Base-by-base conservation (phyloP, 2,329 filamentous ascomycete species). In the Alternaria consortialis region DNA sequence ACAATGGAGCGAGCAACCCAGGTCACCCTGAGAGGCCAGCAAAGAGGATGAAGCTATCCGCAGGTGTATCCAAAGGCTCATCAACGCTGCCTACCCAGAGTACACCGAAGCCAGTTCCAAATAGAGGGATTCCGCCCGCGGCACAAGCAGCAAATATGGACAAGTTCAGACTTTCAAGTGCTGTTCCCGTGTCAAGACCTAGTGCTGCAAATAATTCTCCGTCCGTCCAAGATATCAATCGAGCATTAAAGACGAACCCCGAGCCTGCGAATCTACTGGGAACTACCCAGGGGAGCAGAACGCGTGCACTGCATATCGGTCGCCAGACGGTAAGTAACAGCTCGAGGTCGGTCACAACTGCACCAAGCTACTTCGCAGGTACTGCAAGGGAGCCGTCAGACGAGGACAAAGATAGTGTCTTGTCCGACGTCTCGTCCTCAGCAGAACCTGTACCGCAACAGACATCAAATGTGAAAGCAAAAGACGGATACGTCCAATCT, bases 11-110 rank as follows among this genome's bases (percentile, higher is more conserved):
- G 50, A 13, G 32, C 5, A 52, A 29, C 15, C 20, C 39, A 9
- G 5, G 9, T 8, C 53, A 42, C 2, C 29, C 32, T n/a, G 56
- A 43, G 8, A 61, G 62, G 13, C 29, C 62, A 15, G 56, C 59
- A 9, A 77, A 77, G 55, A 69, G 72, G 53, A 65, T 72, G 55
- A 75, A 66, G 52, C 20, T 71, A 4, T 65, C 67, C 1, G 43
- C 9, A 11, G 13, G 50, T 11, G 40, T 31, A 8, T n/a, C 2
- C 4, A 25, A 15, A 39, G 32, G 11, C 4, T 3, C 40, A 13
- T 20, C 20, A 11, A n/a, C 7, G 32, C 17, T 5, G 32, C 15
- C 23, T n/a, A 27, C 27, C 15, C 17, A 52, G 31, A 23, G 11
- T 13, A 27, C 27, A 23, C 15, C 46, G 5, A 36, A 31, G 25